These are phyloP conservation scores for Colletotrichum theobromicola DNA, from an alignment of 2,329 filamentous ascomycete species.

Conservation along the genomic window DNA sequence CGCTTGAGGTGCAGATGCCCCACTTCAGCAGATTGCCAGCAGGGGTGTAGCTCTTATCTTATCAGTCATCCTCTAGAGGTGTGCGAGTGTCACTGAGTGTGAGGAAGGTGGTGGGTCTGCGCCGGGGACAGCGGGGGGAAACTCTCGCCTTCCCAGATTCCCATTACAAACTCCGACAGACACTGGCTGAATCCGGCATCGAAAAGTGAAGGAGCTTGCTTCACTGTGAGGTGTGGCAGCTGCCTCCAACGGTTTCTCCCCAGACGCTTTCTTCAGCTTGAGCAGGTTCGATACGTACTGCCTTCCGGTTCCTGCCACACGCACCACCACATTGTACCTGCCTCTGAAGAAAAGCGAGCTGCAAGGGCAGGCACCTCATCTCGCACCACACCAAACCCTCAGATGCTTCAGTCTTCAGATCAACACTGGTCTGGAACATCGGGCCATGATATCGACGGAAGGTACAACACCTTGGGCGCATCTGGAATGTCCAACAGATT, in stretches of 20 bases:
- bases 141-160: background rate
- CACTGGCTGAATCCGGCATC: background rate
- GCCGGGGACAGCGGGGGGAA: background rate
- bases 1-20: background rate
- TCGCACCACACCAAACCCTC: background rate
- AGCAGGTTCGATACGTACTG: background rate
- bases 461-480: background rate
- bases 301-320: background rate
- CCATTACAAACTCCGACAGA: background rate
- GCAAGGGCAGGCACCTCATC: background rate
- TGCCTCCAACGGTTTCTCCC: background rate
- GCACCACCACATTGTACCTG: background rate
- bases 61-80: background rate
- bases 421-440: background rate
- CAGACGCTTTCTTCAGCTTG: background rate
- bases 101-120: background rate
- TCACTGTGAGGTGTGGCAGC: background rate
- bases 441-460: background rate
- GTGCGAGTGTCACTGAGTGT: background rate
- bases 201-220: background rate
- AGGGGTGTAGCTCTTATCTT: constrained; percentile 20
- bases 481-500: background rate
- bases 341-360: background rate
- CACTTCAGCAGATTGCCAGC: background rate
- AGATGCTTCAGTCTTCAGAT: background rate